Conservation (phyloP, 169 alveolate genomes). For the Nephromyces sp. region DNA sequence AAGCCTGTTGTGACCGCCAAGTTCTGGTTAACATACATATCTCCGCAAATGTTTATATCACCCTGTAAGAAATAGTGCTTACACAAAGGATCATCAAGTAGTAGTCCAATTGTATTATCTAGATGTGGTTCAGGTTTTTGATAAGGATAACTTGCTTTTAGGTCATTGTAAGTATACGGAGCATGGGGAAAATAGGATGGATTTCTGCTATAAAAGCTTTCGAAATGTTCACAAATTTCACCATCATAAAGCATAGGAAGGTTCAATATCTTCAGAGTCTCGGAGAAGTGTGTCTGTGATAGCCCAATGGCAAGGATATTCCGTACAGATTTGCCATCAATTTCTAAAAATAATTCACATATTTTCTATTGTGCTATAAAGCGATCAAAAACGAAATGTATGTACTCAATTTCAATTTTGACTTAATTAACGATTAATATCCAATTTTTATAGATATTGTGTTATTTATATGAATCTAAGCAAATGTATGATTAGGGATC, state of each 20-base stretch:
- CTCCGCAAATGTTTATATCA: background rate
- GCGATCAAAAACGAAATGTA: too few relatives aligned
- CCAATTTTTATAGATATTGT: too few relatives aligned
- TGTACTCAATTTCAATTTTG: too few relatives aligned
- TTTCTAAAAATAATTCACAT: too few relatives aligned
- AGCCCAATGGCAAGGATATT: background rate
- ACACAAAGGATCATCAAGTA: background rate
- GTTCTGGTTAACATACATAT: background rate
- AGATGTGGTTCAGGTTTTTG: background rate
- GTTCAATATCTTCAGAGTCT: background rate
- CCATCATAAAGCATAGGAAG: background rate
- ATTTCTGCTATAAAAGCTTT: background rate
- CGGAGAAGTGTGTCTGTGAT: background rate
- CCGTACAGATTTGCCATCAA: too few relatives aligned
- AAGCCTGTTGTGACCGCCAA: background rate
- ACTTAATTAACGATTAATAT: too few relatives aligned
- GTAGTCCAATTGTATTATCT: background rate
- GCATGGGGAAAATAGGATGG: background rate
- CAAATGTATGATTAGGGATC: too few relatives aligned
- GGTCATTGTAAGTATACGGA: background rate
- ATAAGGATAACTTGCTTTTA: background rate
- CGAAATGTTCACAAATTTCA: background rate
- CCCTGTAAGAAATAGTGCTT: background rate
- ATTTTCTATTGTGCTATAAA: too few relatives aligned
- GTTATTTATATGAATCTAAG: too few relatives aligned